Percentiles rank a stretch among this genome's conserved stretches.
Conservation (phyloP, 495 filamentous ascomycete species). For the Hypoxylon crocopeplum region DNA sequence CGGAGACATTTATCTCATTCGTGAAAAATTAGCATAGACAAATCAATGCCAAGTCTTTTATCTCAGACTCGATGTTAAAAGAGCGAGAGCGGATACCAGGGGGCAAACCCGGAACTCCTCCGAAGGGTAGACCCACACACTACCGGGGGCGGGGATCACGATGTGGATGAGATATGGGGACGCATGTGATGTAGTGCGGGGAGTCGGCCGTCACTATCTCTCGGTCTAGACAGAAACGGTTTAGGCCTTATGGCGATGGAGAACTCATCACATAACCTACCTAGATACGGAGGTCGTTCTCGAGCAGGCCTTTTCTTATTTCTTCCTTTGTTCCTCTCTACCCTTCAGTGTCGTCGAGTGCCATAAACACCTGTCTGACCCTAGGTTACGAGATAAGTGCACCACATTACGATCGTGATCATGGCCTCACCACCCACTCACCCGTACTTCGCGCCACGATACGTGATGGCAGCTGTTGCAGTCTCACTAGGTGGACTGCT, state of each 20-base stretch:
- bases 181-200: conserved; percentile 11
- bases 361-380: not conserved
- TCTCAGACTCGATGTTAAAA: too few species aligned
- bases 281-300: too few species aligned
- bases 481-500: conserved; percentile 38
- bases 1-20: conserved; percentile 1
- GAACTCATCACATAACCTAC: not conserved
- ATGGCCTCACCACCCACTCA: conserved; percentile 13
- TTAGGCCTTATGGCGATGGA: conserved; percentile 8
- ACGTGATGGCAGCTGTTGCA: conserved; percentile 35
- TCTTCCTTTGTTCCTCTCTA: not conserved
- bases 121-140: conserved; percentile 12
- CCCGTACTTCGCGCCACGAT: conserved; percentile 31
- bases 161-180: not conserved
- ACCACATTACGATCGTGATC: not conserved
- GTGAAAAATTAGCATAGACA: too few species aligned
- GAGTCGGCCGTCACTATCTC: conserved; percentile 8
- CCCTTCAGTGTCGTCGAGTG: not conserved
- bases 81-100: too few species aligned
- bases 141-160: conserved; percentile 23
- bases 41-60: too few species aligned
- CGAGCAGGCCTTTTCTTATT: not conserved
- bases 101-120: conserved; percentile 21
- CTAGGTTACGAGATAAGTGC: too few species aligned
- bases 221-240: conserved; percentile 3